Evolutionary conservation across 2,329 filamentous ascomycete species (phyloP), one percentile per base, ranked within the genome.

Genomic region (Hypoxylon sp.): DNA sequence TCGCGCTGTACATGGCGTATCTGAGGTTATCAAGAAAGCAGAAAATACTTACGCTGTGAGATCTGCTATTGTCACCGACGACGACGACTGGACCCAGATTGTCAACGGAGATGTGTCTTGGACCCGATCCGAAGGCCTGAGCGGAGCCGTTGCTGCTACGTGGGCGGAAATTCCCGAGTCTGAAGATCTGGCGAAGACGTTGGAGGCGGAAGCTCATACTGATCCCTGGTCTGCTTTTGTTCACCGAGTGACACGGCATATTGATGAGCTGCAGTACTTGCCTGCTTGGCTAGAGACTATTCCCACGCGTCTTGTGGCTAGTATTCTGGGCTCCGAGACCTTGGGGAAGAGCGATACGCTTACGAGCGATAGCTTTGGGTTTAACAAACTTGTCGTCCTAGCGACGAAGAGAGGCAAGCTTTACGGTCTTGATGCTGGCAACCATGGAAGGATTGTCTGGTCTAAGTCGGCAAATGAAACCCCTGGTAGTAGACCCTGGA

Each of bases 181-280:
- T 14, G 91, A 94, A 76, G 86, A 89, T 56, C 83, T 98, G 52
- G 93, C 90, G 5, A 90, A 92, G 77, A 92, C 93, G 30, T 84
- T 98, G 6, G 92, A 97, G 72, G 88, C 92, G 23, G 95, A 99
- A 80, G 92, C 93, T 3, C 92, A 97, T 76, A 91, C 91, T 75
- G 97, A 91, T 76, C 85, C 93, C 2, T 75, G 93, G 5, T 84
- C 87, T 10, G 96, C 96, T n/a, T 99, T 97, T 75, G 81, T 95
- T 28, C 94, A 98, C 80, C 91, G 96, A 13, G 85, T 97, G 13
- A 91, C 87, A 69, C 91, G 96, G 49, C 96, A 99, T 76, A 74
- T 93, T 13, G 84, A 88, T 49, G 96, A 98, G 71, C 84, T 98
- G 41, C 84, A 91, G 75, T 84, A 91, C 72, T 84, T 98, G 3